A percentile compares a stretch with the other conserved stretches of the same genome.
These are phyloP conservation scores for Bipolaris zeicola DNA, from an alignment of 2,329 filamentous ascomycete genomes.

Conservation along the genomic window DNA sequence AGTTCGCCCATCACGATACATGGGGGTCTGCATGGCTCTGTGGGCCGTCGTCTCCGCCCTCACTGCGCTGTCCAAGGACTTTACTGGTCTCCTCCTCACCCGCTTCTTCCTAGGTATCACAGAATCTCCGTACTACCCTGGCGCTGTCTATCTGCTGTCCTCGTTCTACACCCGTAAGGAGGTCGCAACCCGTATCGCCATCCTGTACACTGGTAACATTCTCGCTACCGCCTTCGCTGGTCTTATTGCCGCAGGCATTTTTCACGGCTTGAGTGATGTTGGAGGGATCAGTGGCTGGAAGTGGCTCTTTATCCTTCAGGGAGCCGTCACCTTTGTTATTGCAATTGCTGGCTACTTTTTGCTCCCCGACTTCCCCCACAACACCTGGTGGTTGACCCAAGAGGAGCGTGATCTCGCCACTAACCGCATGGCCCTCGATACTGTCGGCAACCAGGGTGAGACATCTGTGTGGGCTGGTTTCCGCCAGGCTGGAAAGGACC, in stretches of 20 bases:
- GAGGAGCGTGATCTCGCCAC: constrained; percentile 52
- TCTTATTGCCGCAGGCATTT: constrained; percentile 49
- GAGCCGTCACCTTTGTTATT: constrained; percentile 40
- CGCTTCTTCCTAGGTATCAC: constrained; percentile 53
- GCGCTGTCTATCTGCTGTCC: constrained; percentile 46
- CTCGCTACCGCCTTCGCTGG: constrained; percentile 52
- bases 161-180: constrained; percentile 49
- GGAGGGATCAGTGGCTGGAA: constrained; percentile 32
- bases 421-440: constrained; percentile 53
- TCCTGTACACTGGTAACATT: constrained; percentile 50
- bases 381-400: constrained; percentile 54
- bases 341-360: constrained; percentile 48
- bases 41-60: constrained; percentile 53
- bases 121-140: constrained; percentile 49
- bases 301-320: constrained; percentile 41
- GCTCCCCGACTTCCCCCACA: constrained; percentile 47
- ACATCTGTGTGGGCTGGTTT: constrained; percentile 56
- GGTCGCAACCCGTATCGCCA: constrained; percentile 58
- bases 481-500: constrained; percentile 57
- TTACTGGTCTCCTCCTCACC: constrained; percentile 51
- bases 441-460: constrained; percentile 54
- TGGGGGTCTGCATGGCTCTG: constrained; percentile 44
- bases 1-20: constrained; percentile 34
- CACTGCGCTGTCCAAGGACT: constrained; percentile 52
- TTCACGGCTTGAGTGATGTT: constrained; percentile 32